Conservation (phyloP, 768 basidiomycete genomes). For the Hygrocybe coccinea region DNA sequence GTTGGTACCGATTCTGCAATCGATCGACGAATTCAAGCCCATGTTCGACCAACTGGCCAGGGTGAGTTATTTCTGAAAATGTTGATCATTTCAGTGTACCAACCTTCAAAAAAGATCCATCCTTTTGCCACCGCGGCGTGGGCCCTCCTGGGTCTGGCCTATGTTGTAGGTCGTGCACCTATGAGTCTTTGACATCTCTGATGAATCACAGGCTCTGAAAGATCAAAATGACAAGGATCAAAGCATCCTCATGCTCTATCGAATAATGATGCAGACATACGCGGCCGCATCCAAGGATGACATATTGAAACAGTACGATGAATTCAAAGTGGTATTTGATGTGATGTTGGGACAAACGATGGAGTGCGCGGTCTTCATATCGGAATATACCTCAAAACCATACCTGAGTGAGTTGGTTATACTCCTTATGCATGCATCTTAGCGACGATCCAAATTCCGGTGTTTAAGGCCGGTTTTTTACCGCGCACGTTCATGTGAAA, state of each 20-base stretch:
- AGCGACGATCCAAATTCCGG: neutral
- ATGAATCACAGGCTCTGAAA: constrained; percentile 22
- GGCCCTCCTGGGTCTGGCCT: too few species aligned
- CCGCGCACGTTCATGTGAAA: neutral
- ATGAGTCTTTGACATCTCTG: too few species aligned
- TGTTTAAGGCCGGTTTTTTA: neutral
- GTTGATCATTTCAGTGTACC: too few species aligned
- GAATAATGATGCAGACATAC: constrained; percentile 27
- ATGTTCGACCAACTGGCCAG: too few species aligned
- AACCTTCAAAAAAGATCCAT: too few species aligned
- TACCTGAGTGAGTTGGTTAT: constrained; percentile 25
- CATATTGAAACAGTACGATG: constrained; percentile 22
- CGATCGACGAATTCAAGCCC: too few species aligned
- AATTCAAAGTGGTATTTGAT: constrained; percentile 23
- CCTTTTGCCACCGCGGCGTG: too few species aligned
- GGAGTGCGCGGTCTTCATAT: constrained; percentile 33
- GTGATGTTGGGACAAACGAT: constrained; percentile 28
- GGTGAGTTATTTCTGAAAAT: too few species aligned
- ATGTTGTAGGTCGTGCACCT: too few species aligned
- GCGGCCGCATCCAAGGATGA: constrained; percentile 26
- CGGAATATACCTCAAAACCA: constrained; percentile 30
- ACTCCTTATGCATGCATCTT: neutral
- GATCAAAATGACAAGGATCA: constrained; percentile 24
- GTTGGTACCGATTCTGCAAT: too few species aligned
- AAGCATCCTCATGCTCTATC: constrained; percentile 22